Evolutionary conservation across 805 yeast genomes (phyloP).

Genomic region (Myxozyma lipomycoides): DNA sequence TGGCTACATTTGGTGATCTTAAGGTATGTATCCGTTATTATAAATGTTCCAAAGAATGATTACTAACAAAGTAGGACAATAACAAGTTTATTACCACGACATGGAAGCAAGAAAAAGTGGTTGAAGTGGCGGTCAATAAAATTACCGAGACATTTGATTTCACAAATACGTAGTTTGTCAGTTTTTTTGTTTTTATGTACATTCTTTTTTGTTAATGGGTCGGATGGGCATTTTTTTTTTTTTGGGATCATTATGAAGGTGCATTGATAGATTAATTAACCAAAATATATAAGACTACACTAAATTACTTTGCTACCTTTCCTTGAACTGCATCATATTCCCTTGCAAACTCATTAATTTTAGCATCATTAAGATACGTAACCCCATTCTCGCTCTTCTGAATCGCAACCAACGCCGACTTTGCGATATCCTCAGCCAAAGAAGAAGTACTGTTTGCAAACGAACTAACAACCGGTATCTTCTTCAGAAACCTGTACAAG

Average conservation of each 20-base stretch:
- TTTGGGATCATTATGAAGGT: background rate
- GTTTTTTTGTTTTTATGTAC: background rate
- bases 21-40: constrained; percentile 4
- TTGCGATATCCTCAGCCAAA: constrained; percentile 63
- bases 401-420: constrained; percentile 49
- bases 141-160: constrained; percentile 19
- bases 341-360: constrained; percentile 24
- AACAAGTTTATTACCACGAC: constrained; percentile 4
- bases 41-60: background rate
- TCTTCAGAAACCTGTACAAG: constrained; percentile 7
- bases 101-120: constrained; percentile 23
- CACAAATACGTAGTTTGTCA: constrained; percentile 8
- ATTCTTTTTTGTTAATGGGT: background rate
- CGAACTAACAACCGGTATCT: constrained; percentile 9
- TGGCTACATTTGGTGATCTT: constrained; percentile 4
- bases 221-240: background rate
- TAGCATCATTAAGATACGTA: constrained; percentile 21
- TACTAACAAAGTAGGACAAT: constrained; percentile 1
- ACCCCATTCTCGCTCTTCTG: constrained; percentile 34
- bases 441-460: constrained; percentile 40
- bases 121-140: constrained; percentile 13
- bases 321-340: constrained; percentile 3
- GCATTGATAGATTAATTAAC: background rate
- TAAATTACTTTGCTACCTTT: background rate
- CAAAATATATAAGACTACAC: too few relatives aligned